Base-by-base conservation (phyloP, 352 stramenopile species). In the Phytopythium ostracodes region DNA sequence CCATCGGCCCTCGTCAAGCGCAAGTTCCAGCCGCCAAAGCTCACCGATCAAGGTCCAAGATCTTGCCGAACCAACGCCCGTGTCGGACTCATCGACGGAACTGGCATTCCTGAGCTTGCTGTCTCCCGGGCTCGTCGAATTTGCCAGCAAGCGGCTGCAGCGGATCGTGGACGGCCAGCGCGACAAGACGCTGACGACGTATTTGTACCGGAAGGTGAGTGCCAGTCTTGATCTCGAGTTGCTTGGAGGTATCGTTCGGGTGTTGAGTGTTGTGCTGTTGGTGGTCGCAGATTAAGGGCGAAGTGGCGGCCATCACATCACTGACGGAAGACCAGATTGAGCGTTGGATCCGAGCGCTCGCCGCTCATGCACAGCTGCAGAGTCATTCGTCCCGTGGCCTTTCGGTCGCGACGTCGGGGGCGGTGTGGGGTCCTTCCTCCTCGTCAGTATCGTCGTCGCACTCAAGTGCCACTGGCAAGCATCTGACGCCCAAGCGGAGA, bases 281-380 rank as follows among this genome's bases (percentile, higher is more conserved):
- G 18, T 46, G n/a, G n/a, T n/a, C n/a, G 31, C 40, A 66, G n/a
- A 70, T 60, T 15, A 79, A 83, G 29, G 64, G 68, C 6, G 75
- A 91, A 54, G 50, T 91, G 17, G 63, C 71, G 9, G 81, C 77
- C 8, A 73, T 91, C 53, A 86, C 84, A 2, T 87, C 75, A 12
- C 64, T 93, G 3, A 77, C 66, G 4, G 78, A 88, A 18, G 63
- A 76, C 9, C 67, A 91, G 24, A 67, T 91, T 11, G 81, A 93
- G 50, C 71, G 87, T 51, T 93, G 84, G 84, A 73, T 91, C 59
- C 73, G 81, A 62, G 53, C 69, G 15, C 76, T 66, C 24, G 58
- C 62, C 4, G 52, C 64, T 2, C 63, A 81, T n/a, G 56, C 60
- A 5, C 76, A 84, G n/a, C 55, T 62, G 2, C 69, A 73, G 42